Base-by-base conservation (phyloP, 2,329 filamentous ascomycete species). In the Alternaria hordeiaustralica region DNA sequence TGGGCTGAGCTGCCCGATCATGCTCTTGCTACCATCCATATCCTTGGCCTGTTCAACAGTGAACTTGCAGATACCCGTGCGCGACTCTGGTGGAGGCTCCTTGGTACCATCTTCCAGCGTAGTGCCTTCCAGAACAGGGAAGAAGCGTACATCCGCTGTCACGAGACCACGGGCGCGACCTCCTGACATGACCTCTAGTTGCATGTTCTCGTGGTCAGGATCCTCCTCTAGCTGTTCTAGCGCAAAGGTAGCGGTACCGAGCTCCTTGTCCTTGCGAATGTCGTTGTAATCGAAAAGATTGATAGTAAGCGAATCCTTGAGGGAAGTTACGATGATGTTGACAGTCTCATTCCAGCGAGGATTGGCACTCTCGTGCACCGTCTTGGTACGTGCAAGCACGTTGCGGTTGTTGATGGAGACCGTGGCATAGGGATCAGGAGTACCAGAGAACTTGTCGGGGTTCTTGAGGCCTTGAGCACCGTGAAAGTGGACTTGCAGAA, bases 311-410 rank as follows among this genome's bases (percentile, higher is more conserved):
- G 91, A 87, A 77, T 99, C 96, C 62, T 92, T 92, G 77, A 97
- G 91, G 5, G 93, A 97, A 2, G 93, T 97, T 69, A 99, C 86
- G 68, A 99, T 96, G 71, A 98, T 89, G 78, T 97, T 97, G 76
- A 97, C 89, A 0, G 96, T 99, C 82, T 99, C 95, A 75, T 96
- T 96, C 96, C 96, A 99, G 72, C 91, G 88, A 7, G 96, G 96
- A 75, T 93, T 96, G 55, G 90, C 84, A 60, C 91, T 96, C 75
- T 97, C 93, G 64, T 90, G 88, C 65, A 97, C 84, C 3, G 89
- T 92, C 86, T 98, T 97, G 47, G 96, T 99, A 73, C 92, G 90
- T 41, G 92, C 96, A 55, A 99, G 87, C 61, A 92, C 88, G 60
- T 89, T 87, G 55, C 95, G 89, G 71, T 89, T 89, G 81, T 97